These are phyloP conservation scores for Gymnopilus dilepis DNA, from an alignment of 768 basidiomycete genomes.

Conservation along the genomic window DNA sequence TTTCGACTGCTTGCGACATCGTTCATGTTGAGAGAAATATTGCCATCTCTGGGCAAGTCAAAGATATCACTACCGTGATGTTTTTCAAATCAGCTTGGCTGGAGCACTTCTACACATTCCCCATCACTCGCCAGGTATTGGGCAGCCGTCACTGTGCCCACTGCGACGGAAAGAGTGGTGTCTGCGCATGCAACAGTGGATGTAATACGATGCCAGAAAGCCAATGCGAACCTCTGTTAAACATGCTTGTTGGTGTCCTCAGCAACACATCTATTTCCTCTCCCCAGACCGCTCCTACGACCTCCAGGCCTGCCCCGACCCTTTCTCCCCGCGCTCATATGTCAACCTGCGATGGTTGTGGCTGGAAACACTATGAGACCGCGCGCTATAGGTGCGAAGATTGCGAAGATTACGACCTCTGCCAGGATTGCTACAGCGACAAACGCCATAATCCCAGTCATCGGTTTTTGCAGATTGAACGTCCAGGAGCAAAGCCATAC, in stretches of 20 bases:
- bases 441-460: constrained; percentile 13
- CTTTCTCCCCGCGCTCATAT: constrained; percentile 14
- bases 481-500: constrained; percentile 12
- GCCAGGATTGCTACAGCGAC: constrained; percentile 21
- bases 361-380: constrained; percentile 18
- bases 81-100: constrained; percentile 26
- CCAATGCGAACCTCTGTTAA: constrained; percentile 23
- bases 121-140: constrained; percentile 20
- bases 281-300: neutral
- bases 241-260: constrained; percentile 18
- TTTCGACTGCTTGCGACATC: constrained; percentile 22
- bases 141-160: constrained; percentile 22
- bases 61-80: constrained; percentile 26
- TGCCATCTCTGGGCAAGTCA: constrained; percentile 23
- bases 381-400: constrained; percentile 22
- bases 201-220: constrained; percentile 11
- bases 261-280: constrained; percentile 5
- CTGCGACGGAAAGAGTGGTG: constrained; percentile 20
- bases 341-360: constrained; percentile 25
- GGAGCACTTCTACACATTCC: constrained; percentile 19
- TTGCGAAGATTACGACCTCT: constrained; percentile 27
- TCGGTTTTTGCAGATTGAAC: constrained; percentile 15
- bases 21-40: constrained; percentile 24
- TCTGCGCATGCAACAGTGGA: constrained; percentile 20
- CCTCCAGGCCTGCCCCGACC: constrained; percentile 2